phyloP scores from a whole-genome alignment of 306 rosid species.

The Acacia crassicarpa region DNA sequence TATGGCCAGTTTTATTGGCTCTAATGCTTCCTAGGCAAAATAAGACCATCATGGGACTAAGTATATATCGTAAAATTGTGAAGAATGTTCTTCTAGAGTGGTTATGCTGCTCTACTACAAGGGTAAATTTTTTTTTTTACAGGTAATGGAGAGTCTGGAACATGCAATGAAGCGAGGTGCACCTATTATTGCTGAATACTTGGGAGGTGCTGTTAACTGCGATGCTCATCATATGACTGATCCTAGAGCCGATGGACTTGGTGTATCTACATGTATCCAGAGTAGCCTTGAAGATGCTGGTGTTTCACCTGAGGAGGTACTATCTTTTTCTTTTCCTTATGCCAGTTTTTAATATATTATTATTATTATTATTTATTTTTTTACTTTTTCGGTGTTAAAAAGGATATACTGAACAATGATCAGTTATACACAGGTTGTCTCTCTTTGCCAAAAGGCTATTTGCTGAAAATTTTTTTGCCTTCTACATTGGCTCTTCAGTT shows the following conservation, averaged over 20 bases:
- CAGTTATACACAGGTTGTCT: background rate
- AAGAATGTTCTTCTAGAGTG: background rate
- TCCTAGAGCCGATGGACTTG: conserved; percentile 97
- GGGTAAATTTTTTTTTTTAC: conserved; percentile 7
- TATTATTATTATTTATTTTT: too few species aligned
- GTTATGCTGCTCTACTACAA: background rate
- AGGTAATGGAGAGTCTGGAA: conserved; percentile 98
- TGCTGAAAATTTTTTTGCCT: background rate
- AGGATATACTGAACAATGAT: background rate
- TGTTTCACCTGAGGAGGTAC: conserved; percentile 97
- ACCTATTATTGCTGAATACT: conserved; percentile 87
- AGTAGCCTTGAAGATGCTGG: conserved; percentile 98
- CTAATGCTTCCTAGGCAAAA: background rate
- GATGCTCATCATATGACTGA: conserved; percentile 99
- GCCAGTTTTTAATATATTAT: background rate
- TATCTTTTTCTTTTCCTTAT: background rate
- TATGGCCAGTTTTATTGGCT: background rate
- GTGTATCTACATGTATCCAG: conserved; percentile 93
- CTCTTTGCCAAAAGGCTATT: background rate
- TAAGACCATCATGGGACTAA: background rate
- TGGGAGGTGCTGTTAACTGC: conserved; percentile 98
- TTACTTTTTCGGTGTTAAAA: background rate
- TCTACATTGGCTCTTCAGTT: background rate
- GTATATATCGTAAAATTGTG: background rate
- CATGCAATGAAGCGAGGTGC: conserved; percentile 98